Percentiles rank a stretch among this genome's conserved stretches.
These are phyloP conservation scores for Sporothrix dimorphospora DNA, from an alignment of 2,329 filamentous ascomycete genomes.

Conservation along the genomic window DNA sequence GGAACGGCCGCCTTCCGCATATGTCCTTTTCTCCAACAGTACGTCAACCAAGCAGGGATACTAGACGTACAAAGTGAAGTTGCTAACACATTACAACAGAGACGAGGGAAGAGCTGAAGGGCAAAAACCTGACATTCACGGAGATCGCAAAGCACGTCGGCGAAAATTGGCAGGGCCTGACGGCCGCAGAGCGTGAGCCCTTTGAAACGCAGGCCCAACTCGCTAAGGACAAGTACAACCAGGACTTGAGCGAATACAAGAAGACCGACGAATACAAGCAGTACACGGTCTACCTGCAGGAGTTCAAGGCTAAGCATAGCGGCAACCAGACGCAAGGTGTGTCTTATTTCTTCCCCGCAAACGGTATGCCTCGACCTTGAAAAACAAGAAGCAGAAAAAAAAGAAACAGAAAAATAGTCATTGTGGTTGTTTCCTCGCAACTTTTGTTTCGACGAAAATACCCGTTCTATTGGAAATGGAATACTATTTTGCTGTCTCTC, in stretches of 20 bases:
- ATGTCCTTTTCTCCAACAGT: slow-evolving; percentile 87
- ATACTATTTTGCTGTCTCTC: slow-evolving; percentile 21
- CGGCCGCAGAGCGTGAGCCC: slow-evolving; percentile 67
- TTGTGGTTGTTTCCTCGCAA: not conserved
- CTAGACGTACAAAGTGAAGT: too few species aligned
- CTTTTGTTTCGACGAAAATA: slow-evolving; percentile 4
- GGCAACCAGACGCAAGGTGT: slow-evolving; percentile 59
- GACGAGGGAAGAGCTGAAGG: slow-evolving; percentile 77
- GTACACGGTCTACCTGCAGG: slow-evolving; percentile 72
- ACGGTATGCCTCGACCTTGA: slow-evolving; percentile 25
- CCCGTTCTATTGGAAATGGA: slow-evolving; percentile 19
- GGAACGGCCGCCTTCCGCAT: slow-evolving; percentile 78
- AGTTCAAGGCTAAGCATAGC: slow-evolving; percentile 74
- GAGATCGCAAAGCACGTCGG: slow-evolving; percentile 83
- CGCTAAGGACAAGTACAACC: slow-evolving; percentile 76
- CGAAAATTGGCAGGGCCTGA: slow-evolving; percentile 77
- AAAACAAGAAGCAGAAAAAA: not conserved
- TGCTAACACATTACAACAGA: slow-evolving; percentile 48
- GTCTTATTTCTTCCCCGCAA: slow-evolving; percentile 34
- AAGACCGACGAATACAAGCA: slow-evolving; percentile 70
- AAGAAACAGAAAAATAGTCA: slow-evolving; percentile 2
- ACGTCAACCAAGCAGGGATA: slow-evolving; percentile 34
- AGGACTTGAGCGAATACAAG: slow-evolving; percentile 74
- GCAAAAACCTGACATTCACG: slow-evolving; percentile 76
- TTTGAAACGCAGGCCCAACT: slow-evolving; percentile 72